Percentiles rank a stretch among this genome's conserved stretches.
Conservation (phyloP, 495 filamentous ascomycete genomes). For the Aspergillus sparsus region DNA sequence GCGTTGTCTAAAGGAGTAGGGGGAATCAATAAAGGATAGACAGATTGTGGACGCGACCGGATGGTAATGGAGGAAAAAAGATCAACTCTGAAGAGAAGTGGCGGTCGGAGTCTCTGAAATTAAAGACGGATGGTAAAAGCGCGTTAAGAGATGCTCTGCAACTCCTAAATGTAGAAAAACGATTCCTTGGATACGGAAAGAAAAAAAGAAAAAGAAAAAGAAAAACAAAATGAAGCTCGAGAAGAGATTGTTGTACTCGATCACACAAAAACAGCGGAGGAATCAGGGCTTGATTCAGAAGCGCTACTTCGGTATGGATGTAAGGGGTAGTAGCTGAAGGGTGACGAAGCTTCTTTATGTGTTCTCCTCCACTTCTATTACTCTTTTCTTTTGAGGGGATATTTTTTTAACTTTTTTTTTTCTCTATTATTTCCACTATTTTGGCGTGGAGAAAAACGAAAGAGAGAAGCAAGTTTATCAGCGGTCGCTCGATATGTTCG, state of each 20-base stretch:
- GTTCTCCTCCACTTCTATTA: slow-evolving; percentile 5
- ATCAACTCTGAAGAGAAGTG: slow-evolving; percentile 11
- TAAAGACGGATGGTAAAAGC: slow-evolving; percentile 26
- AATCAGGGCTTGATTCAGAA: neutral
- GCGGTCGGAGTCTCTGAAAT: slow-evolving; percentile 18
- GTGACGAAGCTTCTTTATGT: slow-evolving; percentile 2
- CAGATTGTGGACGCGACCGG: slow-evolving; percentile 26
- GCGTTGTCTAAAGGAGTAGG: slow-evolving; percentile 7
- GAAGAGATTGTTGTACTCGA: slow-evolving; percentile 8
- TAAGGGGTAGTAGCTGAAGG: slow-evolving; percentile 3
- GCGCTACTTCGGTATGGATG: slow-evolving; percentile 10
- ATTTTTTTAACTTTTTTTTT: slow-evolving; percentile 33
- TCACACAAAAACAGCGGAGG: slow-evolving; percentile 6
- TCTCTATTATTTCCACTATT: slow-evolving; percentile 13
- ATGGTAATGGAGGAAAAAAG: slow-evolving; percentile 15
- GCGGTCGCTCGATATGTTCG: slow-evolving; percentile 5
- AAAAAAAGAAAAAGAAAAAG: slow-evolving; percentile 27
- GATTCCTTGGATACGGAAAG: slow-evolving; percentile 25
- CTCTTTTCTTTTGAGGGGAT: slow-evolving; percentile 8
- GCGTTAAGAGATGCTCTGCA: slow-evolving; percentile 49
- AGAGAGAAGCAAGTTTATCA: slow-evolving; percentile 10
- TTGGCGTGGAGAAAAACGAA: neutral
- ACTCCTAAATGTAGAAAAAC: slow-evolving; percentile 35
- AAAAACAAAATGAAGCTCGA: slow-evolving; percentile 22
- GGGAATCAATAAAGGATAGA: slow-evolving; percentile 16